Evolutionary conservation across 192 early-diverging fungal species (phyloP).

Genomic region (Umbelopsis ramanniana): DNA sequence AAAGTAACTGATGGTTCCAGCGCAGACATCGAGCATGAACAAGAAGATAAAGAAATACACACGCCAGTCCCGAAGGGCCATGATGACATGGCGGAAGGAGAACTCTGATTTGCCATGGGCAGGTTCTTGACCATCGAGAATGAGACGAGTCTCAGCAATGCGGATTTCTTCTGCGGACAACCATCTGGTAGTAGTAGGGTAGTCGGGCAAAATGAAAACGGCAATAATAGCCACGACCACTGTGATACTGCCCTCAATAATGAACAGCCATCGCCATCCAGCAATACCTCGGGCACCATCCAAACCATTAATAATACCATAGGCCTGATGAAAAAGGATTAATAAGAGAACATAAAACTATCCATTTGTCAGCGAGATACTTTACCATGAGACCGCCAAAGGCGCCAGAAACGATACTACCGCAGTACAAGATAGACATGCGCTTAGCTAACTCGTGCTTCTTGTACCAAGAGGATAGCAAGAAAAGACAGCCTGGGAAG

Average conservation of each 20-base stretch:
- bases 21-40: slow-evolving; percentile 2
- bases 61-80: slow-evolving; percentile 8
- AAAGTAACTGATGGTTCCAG: slow-evolving; percentile 27
- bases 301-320: slow-evolving; percentile 50
- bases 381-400: slow-evolving; percentile 35
- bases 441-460: slow-evolving; percentile 39
- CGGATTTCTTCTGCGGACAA: slow-evolving; percentile 57
- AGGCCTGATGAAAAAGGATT: not conserved
- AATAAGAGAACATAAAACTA: not conserved
- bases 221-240: slow-evolving; percentile 46
- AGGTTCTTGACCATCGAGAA: slow-evolving; percentile 15
- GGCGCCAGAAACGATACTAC: slow-evolving; percentile 29
- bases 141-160: slow-evolving; percentile 47
- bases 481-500: slow-evolving; percentile 52
- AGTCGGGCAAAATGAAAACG: slow-evolving; percentile 53
- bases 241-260: slow-evolving; percentile 61
- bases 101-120: not conserved
- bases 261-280: slow-evolving; percentile 57
- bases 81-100: not conserved
- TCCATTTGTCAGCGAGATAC: not conserved
- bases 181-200: slow-evolving; percentile 58
- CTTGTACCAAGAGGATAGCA: slow-evolving; percentile 42
- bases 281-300: slow-evolving; percentile 52
- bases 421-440: slow-evolving; percentile 46
- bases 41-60: slow-evolving; percentile 6